These are phyloP conservation scores for Entomortierella chlamydospora DNA, from an alignment of 192 early-diverging fungal genomes.

Conservation along the genomic window DNA sequence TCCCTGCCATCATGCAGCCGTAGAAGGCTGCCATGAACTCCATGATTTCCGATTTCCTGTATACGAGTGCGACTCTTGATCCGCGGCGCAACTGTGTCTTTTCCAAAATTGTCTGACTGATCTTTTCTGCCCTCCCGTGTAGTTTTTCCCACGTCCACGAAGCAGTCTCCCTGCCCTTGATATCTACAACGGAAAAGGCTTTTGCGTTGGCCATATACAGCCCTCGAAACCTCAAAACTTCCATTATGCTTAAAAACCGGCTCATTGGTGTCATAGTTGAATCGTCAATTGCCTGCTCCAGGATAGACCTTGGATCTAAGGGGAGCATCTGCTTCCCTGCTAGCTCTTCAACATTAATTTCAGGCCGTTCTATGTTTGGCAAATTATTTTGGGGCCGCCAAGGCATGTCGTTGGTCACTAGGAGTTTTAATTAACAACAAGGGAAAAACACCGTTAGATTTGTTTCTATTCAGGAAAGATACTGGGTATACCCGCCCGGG, in stretches of 20 bases:
- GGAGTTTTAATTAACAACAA: not conserved
- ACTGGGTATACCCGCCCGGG: no score
- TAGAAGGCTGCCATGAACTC: conserved; percentile 86
- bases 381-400: conserved; percentile 39
- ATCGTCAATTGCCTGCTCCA: conserved; percentile 55
- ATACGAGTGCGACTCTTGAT: conserved; percentile 81
- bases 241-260: conserved; percentile 71
- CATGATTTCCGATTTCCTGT: conserved; percentile 81
- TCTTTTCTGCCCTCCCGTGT: conserved; percentile 74
- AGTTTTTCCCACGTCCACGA: conserved; percentile 82
- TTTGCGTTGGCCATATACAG: conserved; percentile 63
- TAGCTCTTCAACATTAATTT: conserved; percentile 57
- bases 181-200: conserved; percentile 78
- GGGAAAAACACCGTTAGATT: not conserved
- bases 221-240: conserved; percentile 75
- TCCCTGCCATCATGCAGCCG: conserved; percentile 85
- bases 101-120: conserved; percentile 74
- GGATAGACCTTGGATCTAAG: conserved; percentile 61
- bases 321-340: conserved; percentile 67
- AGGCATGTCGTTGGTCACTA: conserved; percentile 17
- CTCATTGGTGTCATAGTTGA: conserved; percentile 59
- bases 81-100: conserved; percentile 70
- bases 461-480: not conserved
- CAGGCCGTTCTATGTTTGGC: conserved; percentile 48
- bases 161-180: conserved; percentile 76